These are phyloP conservation scores for Trichoderma virens DNA, from an alignment of 495 filamentous ascomycete species.

Conservation along the genomic window DNA sequence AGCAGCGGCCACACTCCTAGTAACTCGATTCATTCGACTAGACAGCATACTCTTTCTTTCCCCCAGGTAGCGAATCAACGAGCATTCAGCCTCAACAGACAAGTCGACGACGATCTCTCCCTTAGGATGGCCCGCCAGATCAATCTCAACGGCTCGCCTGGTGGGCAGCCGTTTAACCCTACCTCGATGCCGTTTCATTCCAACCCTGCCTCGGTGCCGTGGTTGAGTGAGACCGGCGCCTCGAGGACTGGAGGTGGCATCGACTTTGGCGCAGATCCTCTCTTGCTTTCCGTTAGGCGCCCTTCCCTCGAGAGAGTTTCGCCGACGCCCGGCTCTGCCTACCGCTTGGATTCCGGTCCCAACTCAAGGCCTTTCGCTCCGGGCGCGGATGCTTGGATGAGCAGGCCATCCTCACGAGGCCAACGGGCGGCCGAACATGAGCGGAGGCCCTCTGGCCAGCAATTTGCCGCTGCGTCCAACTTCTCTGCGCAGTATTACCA, in stretches of 20 bases:
- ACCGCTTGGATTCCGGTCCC: neutral
- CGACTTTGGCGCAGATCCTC: neutral
- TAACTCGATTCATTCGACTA: neutral
- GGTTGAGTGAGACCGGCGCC: neutral
- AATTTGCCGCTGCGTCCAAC: neutral
- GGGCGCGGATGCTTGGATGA: neutral
- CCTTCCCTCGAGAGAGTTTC: neutral
- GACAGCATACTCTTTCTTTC: neutral
- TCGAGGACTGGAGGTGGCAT: neutral
- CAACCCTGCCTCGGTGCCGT: constrained; percentile 4
- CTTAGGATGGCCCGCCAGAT: constrained; percentile 2
- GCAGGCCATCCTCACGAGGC: constrained; percentile 2
- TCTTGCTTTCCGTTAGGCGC: neutral
- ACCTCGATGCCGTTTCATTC: neutral
- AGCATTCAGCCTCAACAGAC: constrained; percentile 7
- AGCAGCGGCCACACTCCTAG: constrained; percentile 2
- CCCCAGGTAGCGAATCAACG: neutral
- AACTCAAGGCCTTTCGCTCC: neutral
- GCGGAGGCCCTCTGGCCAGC: neutral
- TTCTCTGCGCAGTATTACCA: constrained; percentile 1
- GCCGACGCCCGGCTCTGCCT: neutral
- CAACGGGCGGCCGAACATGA: neutral
- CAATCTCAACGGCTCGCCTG: neutral
- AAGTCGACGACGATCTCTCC: neutral
- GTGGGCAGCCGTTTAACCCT: neutral